Conservation (phyloP, 208 protist species). For the Lotmaria passim region DNA sequence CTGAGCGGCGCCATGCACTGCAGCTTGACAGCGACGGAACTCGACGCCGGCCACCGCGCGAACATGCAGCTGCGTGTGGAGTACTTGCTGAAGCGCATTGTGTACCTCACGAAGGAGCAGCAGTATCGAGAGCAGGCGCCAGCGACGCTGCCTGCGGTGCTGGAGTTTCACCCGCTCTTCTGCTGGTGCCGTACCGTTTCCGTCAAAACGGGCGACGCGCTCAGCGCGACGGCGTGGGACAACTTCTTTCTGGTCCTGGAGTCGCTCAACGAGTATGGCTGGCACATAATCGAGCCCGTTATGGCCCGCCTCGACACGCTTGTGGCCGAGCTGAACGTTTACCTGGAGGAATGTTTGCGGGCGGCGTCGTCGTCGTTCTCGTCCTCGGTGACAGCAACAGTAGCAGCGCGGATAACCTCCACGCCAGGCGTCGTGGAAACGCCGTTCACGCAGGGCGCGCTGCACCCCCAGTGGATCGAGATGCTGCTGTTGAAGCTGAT, state of each 20-base stretch:
- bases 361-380: neutral
- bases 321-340: slow-evolving; percentile 36
- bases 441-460: slow-evolving; percentile 11
- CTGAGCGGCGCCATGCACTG: slow-evolving; percentile 53
- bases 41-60: slow-evolving; percentile 64
- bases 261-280: slow-evolving; percentile 80
- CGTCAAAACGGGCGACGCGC: neutral
- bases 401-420: neutral
- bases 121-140: slow-evolving; percentile 19
- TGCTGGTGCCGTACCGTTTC: slow-evolving; percentile 1
- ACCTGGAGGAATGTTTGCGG: slow-evolving; percentile 4
- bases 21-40: slow-evolving; percentile 41
- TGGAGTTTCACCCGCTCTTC: slow-evolving; percentile 11
- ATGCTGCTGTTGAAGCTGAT: slow-evolving; percentile 84
- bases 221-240: slow-evolving; percentile 50
- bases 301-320: slow-evolving; percentile 77
- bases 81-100: slow-evolving; percentile 88
- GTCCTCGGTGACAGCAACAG: no score
- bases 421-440: neutral
- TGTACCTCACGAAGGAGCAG: slow-evolving; percentile 58
- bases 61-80: slow-evolving; percentile 76
- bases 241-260: slow-evolving; percentile 86
- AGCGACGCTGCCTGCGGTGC: neutral
- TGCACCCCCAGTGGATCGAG: slow-evolving; percentile 77
- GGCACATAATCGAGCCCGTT: slow-evolving; percentile 82